A percentile compares a stretch with the other conserved stretches of the same genome.
These are phyloP conservation scores for Venustampulla echinocandica DNA, from an alignment of 495 filamentous ascomycete genomes.

Conservation along the genomic window DNA sequence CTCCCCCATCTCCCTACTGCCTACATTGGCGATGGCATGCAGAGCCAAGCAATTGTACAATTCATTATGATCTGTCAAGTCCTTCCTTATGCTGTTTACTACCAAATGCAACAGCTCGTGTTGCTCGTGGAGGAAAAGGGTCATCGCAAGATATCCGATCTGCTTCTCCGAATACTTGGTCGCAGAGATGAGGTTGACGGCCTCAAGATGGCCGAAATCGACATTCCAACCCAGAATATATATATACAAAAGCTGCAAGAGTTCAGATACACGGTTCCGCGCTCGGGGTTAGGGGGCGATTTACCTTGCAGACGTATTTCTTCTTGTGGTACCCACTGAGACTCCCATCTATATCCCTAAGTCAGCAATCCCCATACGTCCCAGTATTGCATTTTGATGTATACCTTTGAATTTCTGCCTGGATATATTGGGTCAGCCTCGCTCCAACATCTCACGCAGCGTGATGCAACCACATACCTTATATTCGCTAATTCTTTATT, in stretches of 20 bases:
- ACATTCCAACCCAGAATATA: constrained; percentile 99
- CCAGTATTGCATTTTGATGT: constrained; percentile 8
- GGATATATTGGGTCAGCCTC: constrained; percentile 5
- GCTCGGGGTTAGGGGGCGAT: no score
- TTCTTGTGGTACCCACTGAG: constrained; percentile 97
- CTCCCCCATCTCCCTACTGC: constrained; percentile 93
- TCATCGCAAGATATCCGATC: constrained; percentile 97
- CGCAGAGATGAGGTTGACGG: constrained; percentile 93
- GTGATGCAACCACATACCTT: constrained; percentile 39
- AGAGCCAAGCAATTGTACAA: constrained; percentile 96
- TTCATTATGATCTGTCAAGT: constrained; percentile 89
- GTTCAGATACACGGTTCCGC: constrained; percentile 23
- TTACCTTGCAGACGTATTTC: constrained; percentile 99
- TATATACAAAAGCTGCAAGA: constrained; percentile 78
- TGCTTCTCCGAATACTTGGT: constrained; percentile 99
- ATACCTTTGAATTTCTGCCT: constrained; percentile 73
- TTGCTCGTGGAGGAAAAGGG: constrained; percentile 91
- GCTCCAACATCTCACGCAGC: not conserved
- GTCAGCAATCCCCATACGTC: constrained; percentile 3
- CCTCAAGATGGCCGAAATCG: constrained; percentile 97
- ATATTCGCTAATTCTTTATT: constrained; percentile 99
- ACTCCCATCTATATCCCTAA: constrained; percentile 53
- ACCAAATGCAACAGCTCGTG: constrained; percentile 95
- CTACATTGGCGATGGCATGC: constrained; percentile 97
- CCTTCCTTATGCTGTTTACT: constrained; percentile 97